phyloP scores from a whole-genome alignment of 2,329 filamentous ascomycete species.

The Fusarium sp. region DNA sequence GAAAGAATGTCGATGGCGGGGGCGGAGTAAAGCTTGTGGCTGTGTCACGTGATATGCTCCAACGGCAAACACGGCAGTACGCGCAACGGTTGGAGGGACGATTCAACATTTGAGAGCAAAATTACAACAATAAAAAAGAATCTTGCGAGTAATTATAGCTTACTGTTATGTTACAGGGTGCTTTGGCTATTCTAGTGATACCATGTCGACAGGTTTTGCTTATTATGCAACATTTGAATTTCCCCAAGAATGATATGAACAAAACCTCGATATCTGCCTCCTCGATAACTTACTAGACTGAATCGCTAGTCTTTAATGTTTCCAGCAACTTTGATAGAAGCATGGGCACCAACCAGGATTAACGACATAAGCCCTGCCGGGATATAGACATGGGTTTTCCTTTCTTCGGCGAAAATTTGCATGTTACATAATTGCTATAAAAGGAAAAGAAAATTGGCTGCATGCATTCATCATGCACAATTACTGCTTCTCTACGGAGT shows the following conservation, averaged over 20 bases:
- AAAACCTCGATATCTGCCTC: constrained; percentile 24
- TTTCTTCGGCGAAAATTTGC: constrained; percentile 12
- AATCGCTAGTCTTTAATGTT: constrained; percentile 22
- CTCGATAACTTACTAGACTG: constrained; percentile 38
- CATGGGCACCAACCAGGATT: constrained; percentile 29
- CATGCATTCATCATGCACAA: not conserved
- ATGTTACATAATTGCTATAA: constrained; percentile 18
- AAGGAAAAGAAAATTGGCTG: not conserved
- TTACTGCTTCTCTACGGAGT: not conserved
- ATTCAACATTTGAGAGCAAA: not conserved
- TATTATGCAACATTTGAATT: not conserved
- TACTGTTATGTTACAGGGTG: not conserved
- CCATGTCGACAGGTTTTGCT: not conserved
- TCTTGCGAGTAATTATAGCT: not conserved
- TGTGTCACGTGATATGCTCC: constrained; percentile 34
- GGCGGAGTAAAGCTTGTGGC: constrained; percentile 29
- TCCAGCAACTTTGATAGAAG: constrained; percentile 34
- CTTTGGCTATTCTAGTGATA: not conserved
- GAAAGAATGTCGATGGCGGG: constrained; percentile 49
- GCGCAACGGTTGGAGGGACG: constrained; percentile 10
- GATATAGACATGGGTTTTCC: constrained; percentile 23
- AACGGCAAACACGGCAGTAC: constrained; percentile 13
- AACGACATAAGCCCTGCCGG: constrained; percentile 21
- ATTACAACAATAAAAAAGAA: not conserved
- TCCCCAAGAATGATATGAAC: not conserved